These are phyloP conservation scores for Cucumis variabilis DNA, from an alignment of 331 rosid species.

Conservation along the genomic window DNA sequence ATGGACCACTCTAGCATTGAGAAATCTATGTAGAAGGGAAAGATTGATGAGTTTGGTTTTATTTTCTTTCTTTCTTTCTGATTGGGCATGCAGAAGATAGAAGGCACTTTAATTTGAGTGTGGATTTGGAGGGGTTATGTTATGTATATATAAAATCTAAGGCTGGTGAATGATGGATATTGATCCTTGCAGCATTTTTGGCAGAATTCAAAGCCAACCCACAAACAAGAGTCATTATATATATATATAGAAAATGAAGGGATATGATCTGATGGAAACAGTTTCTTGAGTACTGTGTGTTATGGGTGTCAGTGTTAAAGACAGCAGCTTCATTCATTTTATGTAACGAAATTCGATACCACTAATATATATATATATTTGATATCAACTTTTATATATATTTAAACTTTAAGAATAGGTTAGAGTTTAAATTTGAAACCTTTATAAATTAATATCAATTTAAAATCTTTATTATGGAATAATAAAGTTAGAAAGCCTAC, in stretches of 20 bases:
- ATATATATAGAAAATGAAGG: background rate
- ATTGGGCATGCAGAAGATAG: background rate
- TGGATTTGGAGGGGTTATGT: background rate
- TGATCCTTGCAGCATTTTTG: constrained; percentile 1
- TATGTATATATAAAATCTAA: background rate
- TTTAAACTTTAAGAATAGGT: too few relatives aligned
- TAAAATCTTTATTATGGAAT: too few relatives aligned
- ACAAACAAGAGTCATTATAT: background rate
- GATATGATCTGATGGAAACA: constrained; percentile 22
- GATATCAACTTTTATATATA: too few relatives aligned
- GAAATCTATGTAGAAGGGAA: background rate
- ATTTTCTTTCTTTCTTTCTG: background rate
- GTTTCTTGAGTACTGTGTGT: constrained; percentile 30
- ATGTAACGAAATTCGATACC: constrained; percentile 20
- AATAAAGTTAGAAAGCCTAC: too few relatives aligned
- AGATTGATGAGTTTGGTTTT: background rate
- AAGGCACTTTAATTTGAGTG: background rate
- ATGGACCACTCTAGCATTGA: constrained; percentile 8
- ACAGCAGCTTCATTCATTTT: constrained; percentile 24
- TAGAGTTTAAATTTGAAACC: too few relatives aligned
- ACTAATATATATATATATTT: too few relatives aligned
- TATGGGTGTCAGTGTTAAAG: constrained; percentile 18
- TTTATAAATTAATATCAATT: too few relatives aligned
- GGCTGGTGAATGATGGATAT: constrained; percentile 23
- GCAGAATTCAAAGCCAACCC: constrained; percentile 15